Evolutionary conservation across 306 rosid genomes (phyloP).

Genomic region (Pachyrhizus erosus): DNA sequence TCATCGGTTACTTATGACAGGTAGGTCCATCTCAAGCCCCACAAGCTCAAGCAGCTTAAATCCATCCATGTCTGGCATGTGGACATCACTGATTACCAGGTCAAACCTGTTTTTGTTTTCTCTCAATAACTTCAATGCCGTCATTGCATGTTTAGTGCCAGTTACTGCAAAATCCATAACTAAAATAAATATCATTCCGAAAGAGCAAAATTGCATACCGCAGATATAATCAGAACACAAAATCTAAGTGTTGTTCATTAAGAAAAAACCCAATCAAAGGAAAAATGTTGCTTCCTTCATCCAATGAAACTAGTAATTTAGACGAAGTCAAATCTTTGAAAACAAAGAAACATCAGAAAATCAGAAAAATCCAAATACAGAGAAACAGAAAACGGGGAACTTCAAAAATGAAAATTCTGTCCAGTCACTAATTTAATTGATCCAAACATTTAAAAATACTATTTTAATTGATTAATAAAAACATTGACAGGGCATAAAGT

Average conservation of each 20-base stretch:
- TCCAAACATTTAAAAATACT: background rate
- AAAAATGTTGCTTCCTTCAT: background rate
- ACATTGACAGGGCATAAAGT: background rate
- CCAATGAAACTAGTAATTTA: background rate
- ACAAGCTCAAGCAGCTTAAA: conserved; percentile 93
- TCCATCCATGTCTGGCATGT: conserved; percentile 99
- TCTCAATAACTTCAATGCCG: conserved; percentile 80
- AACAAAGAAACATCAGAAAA: background rate
- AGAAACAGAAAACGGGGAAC: background rate
- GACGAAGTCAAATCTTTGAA: background rate
- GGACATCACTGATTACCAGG: conserved; percentile 92
- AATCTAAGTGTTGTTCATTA: background rate
- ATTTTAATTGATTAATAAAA: background rate
- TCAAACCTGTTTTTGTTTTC: conserved; percentile 75
- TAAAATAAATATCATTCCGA: background rate
- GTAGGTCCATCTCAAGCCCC: conserved; percentile 98
- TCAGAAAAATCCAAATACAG: background rate
- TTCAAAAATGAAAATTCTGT: conserved; percentile 22
- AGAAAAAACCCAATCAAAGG: background rate
- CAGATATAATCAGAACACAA: background rate
- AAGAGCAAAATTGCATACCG: background rate
- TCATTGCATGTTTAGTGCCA: conserved; percentile 63
- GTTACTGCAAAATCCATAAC: conserved; percentile 73
- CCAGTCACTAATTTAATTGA: background rate
- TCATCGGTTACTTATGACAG: conserved; percentile 82